phyloP scores from a whole-genome alignment of 139 green algal genomes.

The Zygnema cylindricum region DNA sequence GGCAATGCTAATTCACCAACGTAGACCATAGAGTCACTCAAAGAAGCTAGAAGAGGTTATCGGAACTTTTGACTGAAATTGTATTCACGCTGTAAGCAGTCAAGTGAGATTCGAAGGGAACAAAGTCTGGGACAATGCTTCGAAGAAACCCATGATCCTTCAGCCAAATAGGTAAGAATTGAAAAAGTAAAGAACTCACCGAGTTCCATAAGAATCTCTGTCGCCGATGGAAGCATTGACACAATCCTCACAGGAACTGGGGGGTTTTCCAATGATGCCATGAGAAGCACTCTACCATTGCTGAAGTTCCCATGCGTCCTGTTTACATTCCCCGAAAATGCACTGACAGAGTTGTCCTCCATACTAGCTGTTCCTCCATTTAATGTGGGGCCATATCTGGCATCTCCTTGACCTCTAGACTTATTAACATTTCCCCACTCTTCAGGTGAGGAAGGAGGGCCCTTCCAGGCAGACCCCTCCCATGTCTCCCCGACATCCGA shows the following conservation, averaged over 20 bases:
- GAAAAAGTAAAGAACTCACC: constrained; percentile 65
- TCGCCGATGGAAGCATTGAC: constrained; percentile 75
- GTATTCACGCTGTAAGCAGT: too few relatives aligned
- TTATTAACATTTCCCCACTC: not conserved
- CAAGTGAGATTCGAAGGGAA: too few relatives aligned
- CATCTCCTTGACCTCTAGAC: not conserved
- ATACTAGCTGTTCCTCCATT: too few relatives aligned
- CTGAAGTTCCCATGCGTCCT: not conserved
- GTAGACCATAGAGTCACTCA: too few relatives aligned
- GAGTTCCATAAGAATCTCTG: constrained; percentile 81
- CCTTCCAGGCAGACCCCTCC: not conserved
- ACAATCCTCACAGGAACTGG: constrained; percentile 59
- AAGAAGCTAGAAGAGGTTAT: too few relatives aligned
- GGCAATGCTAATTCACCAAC: too few relatives aligned
- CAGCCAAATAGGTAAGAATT: not conserved
- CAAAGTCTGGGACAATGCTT: too few relatives aligned
- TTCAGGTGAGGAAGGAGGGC: constrained; percentile 1
- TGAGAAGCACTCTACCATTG: not conserved
- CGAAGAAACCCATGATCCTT: not conserved
- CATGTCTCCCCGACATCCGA: constrained; percentile 5
- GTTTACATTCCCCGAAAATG: not conserved
- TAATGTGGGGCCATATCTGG: not conserved
- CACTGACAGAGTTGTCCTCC: not conserved
- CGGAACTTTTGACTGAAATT: too few relatives aligned
- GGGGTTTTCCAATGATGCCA: not conserved